Evolutionary conservation across 2,329 filamentous ascomycete species (phyloP).

Genomic region (Aspergillus neotritici): DNA sequence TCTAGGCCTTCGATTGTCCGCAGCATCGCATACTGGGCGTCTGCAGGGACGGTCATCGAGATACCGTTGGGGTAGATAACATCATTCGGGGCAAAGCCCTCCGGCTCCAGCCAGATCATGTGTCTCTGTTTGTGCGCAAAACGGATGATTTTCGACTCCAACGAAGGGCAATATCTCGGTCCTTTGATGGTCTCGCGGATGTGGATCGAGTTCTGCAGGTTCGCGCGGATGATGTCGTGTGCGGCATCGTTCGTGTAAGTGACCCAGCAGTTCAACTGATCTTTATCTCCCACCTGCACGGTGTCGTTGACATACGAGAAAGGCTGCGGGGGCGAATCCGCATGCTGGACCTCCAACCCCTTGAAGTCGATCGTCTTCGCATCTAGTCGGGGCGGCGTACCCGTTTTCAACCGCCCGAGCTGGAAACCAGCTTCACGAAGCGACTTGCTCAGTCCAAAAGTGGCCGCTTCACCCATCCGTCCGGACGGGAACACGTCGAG

Average conservation of each 20-base stretch:
- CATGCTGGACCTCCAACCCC: conserved; percentile 64
- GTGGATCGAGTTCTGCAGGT: conserved; percentile 93
- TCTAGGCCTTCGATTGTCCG: conserved; percentile 84
- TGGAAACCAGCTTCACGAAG: conserved; percentile 81
- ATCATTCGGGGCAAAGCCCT: conserved; percentile 77
- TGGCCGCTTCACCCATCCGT: conserved; percentile 88
- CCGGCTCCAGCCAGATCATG: conserved; percentile 94
- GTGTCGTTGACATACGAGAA: conserved; percentile 84
- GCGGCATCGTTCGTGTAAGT: conserved; percentile 80
- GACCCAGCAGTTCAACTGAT: conserved; percentile 79
- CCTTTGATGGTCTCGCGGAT: conserved; percentile 93
- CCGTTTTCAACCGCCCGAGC: conserved; percentile 87
- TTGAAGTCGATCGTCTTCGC: conserved; percentile 75
- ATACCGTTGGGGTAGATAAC: conserved; percentile 94
- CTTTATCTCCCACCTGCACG: conserved; percentile 62
- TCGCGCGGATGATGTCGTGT: conserved; percentile 77
- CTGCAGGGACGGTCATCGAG: conserved; percentile 90
- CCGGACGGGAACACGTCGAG: conserved; percentile 79
- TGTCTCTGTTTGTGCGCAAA: conserved; percentile 77
- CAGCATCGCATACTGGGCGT: conserved; percentile 79
- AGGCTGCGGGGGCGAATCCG: conserved; percentile 78
- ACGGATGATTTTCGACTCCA: conserved; percentile 88
- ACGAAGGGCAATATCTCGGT: conserved; percentile 87
- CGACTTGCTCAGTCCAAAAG: conserved; percentile 86
- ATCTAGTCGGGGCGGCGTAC: conserved; percentile 84